These are phyloP conservation scores for Dothidotthia symphoricarpi DNA, from an alignment of 2,329 filamentous ascomycete species.

Conservation along the genomic window DNA sequence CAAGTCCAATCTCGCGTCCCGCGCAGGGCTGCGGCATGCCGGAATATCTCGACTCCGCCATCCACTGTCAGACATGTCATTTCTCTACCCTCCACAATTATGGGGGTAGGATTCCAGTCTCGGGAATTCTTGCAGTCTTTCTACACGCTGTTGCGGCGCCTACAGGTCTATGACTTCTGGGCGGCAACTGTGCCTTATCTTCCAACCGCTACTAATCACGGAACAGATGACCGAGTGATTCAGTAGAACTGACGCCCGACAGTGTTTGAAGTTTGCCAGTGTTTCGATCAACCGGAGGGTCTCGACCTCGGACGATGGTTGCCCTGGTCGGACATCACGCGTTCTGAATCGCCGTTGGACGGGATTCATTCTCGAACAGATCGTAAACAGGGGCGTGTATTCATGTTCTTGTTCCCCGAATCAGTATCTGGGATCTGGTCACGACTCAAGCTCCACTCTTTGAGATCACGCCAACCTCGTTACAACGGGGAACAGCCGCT, in stretches of 20 bases:
- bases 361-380: conserved; percentile 3
- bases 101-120: not conserved
- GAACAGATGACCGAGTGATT: no score
- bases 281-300: no score
- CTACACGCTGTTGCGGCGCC: no score
- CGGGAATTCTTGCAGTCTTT: not conserved
- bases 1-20: conserved; percentile 11
- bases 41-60: conserved; percentile 5
- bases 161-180: no score
- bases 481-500: conserved; percentile 17
- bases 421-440: conserved; percentile 1
- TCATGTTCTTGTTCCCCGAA: conserved; percentile 2
- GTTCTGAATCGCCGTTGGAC: conserved; percentile 3
- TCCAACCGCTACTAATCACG: no score
- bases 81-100: conserved; percentile 4
- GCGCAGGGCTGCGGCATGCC: conserved; percentile 7
- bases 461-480: conserved; percentile 8
- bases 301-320: not conserved
- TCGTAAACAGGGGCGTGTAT: conserved; percentile 4
- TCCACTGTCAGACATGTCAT: conserved; percentile 9
- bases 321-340: not conserved
- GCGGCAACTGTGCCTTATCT: no score
- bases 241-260: no score
- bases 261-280: no score
- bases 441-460: conserved; percentile 3